Evolutionary conservation across 2,329 filamentous ascomycete species (phyloP), one percentile per base, ranked within the genome.

Genomic region (Fonsecaea nubica): DNA sequence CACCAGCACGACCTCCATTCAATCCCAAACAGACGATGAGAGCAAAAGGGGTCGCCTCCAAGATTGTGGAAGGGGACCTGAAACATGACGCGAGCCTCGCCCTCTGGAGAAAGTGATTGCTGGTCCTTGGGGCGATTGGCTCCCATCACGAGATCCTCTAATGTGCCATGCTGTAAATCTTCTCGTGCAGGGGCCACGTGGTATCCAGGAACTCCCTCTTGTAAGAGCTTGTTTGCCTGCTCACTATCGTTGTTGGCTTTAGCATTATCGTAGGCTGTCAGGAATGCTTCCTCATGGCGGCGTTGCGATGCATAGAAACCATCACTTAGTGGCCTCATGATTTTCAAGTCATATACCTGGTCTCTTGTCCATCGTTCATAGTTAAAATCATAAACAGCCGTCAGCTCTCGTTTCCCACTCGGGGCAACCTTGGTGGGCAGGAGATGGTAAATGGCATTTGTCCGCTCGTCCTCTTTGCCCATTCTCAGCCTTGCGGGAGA

Each of bases 381-480:
- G 18, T n/a, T 42, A 42, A 42, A 42, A n/a, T 42, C 40, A 42
- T 42, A 42, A n/a, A 42, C 40, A 42, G 40, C 40, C 18, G 40
- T 42, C 40, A 42, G 40, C 15, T 42, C 40, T 42, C 40, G 40
- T 18, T n/a, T 13, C 40, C 4, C 15, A 42, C 40, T n/a, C 15
- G 40, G 8, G 15, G 13, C 40, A 42, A 42, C 18, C 40, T 42
- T 8, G 15, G 10, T 42, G 13, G 40, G 40, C 13, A 42, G 40
- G 13, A n/a, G 40, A n/a, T 42, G 40, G 4, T n/a, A 42, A 42
- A 42, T 13, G 15, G 15, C 13, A 9, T n/a, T 42, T 18, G 40
- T 6, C 4, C 5, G 40, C 40, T n/a, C 40, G 5, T 42, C 18
- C 40, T 42, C 40, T n/a, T 42, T n/a, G 8, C 2, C 15, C 15